Evolutionary conservation across 1,284 basidiomycete genomes (phyloP), one percentile per base, ranked within the genome.

Genomic region (Retiboletus fuscus): DNA sequence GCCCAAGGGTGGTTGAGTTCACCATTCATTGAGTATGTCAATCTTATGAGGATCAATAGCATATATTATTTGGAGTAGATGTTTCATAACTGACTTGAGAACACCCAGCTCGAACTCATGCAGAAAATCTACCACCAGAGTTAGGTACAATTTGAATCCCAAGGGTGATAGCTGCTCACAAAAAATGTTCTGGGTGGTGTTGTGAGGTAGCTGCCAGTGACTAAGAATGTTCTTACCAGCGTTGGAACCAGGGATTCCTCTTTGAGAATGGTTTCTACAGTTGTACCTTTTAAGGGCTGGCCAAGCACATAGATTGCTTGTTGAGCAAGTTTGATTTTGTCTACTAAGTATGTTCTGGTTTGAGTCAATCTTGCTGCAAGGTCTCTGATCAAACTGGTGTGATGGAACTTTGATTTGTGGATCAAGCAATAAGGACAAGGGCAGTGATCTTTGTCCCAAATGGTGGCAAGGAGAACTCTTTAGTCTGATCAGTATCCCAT

Each of bases 11-110:
- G 18, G 4, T 18, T 5, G 11, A 60, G 22, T 46, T n/a, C 10
- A 69, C 68, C 43, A 20, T 55, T 69, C 30, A 8, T 69, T 69
- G 49, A 69, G 24, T 11, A 55, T 46, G 24, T 69, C 49, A 47
- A 67, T 61, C 20, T 22, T 39, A 22, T 8, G 20, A 55, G 68
- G 58, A 61, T 69, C 13, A 11, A 68, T 2, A 20, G 39, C n/a
- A n/a, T n/a, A n/a, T n/a, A n/a, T n/a, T n/a, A n/a, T n/a, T n/a
- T n/a, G n/a, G n/a, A n/a, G n/a, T 3, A 69, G 44, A 22, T 66
- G 63, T 44, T 51, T 69, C n/a, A 68, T 4, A 15, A 68, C 16
- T 0, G 20, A 39, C 63, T 66, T 69, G 24, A 60, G 6, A 26
- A 66, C 28, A 3, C 63, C 57, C 11, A 41, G n/a, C n/a, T n/a